Conservation (phyloP, 257 asterid genomes). For the Handroanthus guayacan region DNA sequence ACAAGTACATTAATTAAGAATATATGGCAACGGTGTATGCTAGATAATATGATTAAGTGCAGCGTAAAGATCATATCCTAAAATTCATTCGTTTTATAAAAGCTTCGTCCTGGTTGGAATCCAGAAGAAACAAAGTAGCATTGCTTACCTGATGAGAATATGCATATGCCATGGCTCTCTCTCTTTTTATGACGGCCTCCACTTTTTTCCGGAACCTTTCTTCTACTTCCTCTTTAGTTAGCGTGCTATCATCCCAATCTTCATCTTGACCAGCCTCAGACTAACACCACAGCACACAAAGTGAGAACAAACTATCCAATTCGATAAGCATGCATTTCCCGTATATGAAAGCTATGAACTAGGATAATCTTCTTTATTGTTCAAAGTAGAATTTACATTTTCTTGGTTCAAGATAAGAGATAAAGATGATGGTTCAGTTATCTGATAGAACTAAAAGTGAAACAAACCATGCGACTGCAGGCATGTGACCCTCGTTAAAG, state of each 20-base stretch:
- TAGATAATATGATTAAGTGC: not conserved
- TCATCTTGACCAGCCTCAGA: slow-evolving; percentile 66
- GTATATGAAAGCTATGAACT: not conserved
- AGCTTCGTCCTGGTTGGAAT: not conserved
- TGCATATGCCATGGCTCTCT: slow-evolving; percentile 95
- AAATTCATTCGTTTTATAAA: not conserved
- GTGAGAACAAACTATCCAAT: slow-evolving; percentile 21
- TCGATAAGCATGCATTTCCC: not conserved
- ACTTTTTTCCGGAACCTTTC: slow-evolving; percentile 67
- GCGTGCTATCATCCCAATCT: slow-evolving; percentile 86
- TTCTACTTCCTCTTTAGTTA: slow-evolving; percentile 84
- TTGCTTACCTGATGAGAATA: slow-evolving; percentile 77
- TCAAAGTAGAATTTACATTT: not conserved
- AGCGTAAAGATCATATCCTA: not conserved
- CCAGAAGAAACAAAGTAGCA: not conserved
- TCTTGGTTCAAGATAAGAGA: not conserved
- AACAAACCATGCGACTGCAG: not conserved
- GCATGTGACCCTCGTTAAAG: not conserved
- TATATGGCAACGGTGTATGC: not conserved
- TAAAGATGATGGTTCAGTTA: not conserved
- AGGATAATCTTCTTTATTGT: not conserved
- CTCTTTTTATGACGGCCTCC: slow-evolving; percentile 91
- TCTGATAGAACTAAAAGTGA: not conserved
- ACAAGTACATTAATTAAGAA: not conserved
- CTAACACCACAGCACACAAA: slow-evolving; percentile 42